phyloP scores from a whole-genome alignment of 2,329 filamentous ascomycete genomes.

The Didymosphaeria variabile region DNA sequence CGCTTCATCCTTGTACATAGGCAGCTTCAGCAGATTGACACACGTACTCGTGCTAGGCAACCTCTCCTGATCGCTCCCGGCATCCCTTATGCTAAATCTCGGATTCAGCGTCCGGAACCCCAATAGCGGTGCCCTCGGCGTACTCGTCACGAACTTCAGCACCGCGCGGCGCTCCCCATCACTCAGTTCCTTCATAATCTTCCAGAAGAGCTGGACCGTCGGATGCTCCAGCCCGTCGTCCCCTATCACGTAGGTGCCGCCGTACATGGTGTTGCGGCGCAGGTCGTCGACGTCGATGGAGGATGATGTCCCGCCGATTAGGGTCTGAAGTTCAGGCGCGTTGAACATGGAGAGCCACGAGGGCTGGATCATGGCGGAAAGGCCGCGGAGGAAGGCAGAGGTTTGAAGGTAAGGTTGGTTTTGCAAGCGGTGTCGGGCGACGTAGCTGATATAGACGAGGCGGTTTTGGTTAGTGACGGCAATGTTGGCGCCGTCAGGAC shows the following conservation, averaged over 20 bases:
- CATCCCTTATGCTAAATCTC: constrained; percentile 88
- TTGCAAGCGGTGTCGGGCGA: constrained; percentile 86
- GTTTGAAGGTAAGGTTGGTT: constrained; percentile 84
- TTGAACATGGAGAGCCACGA: constrained; percentile 99
- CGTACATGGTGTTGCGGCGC: constrained; percentile 83
- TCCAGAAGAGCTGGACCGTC: constrained; percentile 88
- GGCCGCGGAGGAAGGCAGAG: constrained; percentile 83
- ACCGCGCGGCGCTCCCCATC: constrained; percentile 85
- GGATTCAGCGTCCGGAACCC: constrained; percentile 89
- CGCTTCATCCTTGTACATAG: constrained; percentile 74
- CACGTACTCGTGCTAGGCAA: constrained; percentile 95
- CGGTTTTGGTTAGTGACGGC: constrained; percentile 91
- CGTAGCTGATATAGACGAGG: constrained; percentile 91
- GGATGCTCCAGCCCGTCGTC: constrained; percentile 87
- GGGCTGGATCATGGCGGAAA: constrained; percentile 87
- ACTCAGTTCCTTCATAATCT: constrained; percentile 78
- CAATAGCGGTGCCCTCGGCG: constrained; percentile 85
- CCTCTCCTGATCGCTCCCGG: constrained; percentile 76
- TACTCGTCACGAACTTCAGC: constrained; percentile 94
- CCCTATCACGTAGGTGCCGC: constrained; percentile 88
- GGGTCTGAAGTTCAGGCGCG: constrained; percentile 89
- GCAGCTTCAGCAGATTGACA: constrained; percentile 92
- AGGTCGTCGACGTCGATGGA: constrained; percentile 90
- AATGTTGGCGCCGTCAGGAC: constrained; percentile 77
- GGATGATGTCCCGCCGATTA: constrained; percentile 86